phyloP scores from a whole-genome alignment of 2,329 filamentous ascomycete genomes.

The Remersonia thermophila region DNA sequence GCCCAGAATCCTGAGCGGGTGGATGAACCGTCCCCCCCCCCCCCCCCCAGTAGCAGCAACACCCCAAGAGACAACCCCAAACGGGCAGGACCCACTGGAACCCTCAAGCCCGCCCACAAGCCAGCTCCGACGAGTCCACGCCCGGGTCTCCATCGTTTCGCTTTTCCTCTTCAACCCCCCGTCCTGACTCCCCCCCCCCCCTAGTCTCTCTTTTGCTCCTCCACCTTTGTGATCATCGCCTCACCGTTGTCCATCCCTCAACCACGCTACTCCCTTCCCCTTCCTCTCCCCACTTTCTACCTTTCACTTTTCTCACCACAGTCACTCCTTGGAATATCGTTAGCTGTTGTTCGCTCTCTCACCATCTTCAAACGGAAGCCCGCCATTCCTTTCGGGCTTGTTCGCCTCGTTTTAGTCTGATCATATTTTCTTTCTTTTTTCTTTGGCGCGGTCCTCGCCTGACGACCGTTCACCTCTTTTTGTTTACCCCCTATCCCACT shows the following conservation, averaged over 20 bases:
- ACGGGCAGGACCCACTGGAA: no score
- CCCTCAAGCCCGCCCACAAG: no score
- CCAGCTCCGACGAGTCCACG: neutral
- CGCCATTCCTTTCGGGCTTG: slow-evolving; percentile 41
- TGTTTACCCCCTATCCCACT: slow-evolving; percentile 3
- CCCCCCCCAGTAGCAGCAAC: no score
- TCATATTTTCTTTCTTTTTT: slow-evolving; percentile 22
- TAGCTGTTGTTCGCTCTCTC: slow-evolving; percentile 13
- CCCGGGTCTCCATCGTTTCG: slow-evolving; percentile 10
- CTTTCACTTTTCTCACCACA: slow-evolving; percentile 36
- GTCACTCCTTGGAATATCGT: slow-evolving; percentile 36
- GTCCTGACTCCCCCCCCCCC: slow-evolving; percentile 17
- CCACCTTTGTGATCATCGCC: slow-evolving; percentile 18
- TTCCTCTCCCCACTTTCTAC: slow-evolving; percentile 20
- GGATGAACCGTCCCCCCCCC: no score
- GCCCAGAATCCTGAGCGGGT: no score
- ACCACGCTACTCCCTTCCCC: slow-evolving; percentile 14
- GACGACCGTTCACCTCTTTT: slow-evolving; percentile 16
- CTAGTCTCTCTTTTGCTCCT: slow-evolving; percentile 19
- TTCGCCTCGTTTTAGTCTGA: slow-evolving; percentile 22
- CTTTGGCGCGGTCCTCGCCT: no score
- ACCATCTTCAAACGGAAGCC: slow-evolving; percentile 23
- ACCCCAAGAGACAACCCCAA: no score
- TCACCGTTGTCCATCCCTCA: slow-evolving; percentile 15
- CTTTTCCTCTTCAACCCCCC: slow-evolving; percentile 20